phyloP scores from a whole-genome alignment of 306 rosid species.

The Citrullus mucosospermus region DNA sequence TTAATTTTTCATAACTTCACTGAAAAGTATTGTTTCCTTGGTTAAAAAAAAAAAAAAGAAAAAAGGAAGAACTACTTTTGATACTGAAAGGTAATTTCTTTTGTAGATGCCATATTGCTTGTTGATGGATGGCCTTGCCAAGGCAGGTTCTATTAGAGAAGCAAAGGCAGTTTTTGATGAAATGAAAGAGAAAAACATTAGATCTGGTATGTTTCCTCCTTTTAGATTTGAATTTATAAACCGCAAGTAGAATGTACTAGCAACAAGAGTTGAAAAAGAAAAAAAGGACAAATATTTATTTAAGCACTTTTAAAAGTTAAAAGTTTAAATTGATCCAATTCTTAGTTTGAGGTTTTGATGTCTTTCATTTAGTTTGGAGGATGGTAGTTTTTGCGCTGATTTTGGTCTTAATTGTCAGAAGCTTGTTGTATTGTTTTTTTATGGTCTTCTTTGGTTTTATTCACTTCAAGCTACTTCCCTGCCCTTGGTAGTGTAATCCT shows the following conservation, averaged over 20 bases:
- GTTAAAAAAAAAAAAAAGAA: not conserved
- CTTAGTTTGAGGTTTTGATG: too few species aligned
- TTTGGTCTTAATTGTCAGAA: too few species aligned
- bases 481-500: too few species aligned
- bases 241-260: not conserved
- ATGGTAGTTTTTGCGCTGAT: too few species aligned
- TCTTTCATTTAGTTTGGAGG: too few species aligned
- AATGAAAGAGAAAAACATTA: conserved; percentile 43
- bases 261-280: not conserved
- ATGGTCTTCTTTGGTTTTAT: too few species aligned
- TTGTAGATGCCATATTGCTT: conserved; percentile 81
- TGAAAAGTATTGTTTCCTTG: not conserved
- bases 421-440: too few species aligned
- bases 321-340: too few species aligned
- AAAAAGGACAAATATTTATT: too few species aligned
- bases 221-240: conserved; percentile 10
- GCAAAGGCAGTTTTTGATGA: conserved; percentile 62
- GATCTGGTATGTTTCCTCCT: conserved; percentile 40
- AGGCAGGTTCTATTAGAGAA: conserved; percentile 53
- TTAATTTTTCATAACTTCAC: not conserved
- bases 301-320: too few species aligned
- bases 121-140: conserved; percentile 76
- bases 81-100: not conserved
- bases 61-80: not conserved
- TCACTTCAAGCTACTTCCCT: too few species aligned